Conservation (phyloP, 805 yeast species). For the Metschnikowia lachancei region DNA sequence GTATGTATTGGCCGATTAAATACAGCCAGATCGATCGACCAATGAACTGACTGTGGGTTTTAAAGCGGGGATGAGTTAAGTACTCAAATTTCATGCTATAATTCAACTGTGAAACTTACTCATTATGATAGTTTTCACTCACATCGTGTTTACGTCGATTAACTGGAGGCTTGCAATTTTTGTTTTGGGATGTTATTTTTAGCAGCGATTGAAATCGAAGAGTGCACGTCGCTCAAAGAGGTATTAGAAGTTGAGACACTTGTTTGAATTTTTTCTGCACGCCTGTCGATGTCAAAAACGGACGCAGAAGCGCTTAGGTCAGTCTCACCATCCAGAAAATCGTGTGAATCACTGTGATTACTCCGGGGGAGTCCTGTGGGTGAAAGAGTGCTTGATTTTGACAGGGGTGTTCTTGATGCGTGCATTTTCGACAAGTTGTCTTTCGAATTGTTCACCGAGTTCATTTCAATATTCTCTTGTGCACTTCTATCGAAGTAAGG, state of each 20-base stretch:
- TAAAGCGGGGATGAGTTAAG: background rate
- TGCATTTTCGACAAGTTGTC: conserved; percentile 1
- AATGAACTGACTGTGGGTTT: conserved; percentile 5
- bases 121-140: background rate
- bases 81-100: background rate
- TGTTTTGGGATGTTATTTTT: background rate
- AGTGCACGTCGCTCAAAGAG: conserved; percentile 31
- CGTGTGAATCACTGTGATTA: conserved; percentile 1
- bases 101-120: background rate
- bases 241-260: conserved; percentile 35
- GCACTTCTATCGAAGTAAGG: conserved; percentile 12
- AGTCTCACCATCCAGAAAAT: conserved; percentile 24
- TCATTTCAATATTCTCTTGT: conserved; percentile 24
- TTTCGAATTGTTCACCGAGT: conserved; percentile 15
- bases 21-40: conserved; percentile 12
- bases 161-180: conserved; percentile 1
- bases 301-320: conserved; percentile 40
- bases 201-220: conserved; percentile 1
- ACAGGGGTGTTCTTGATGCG: conserved; percentile 2
- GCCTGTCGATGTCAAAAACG: conserved; percentile 33
- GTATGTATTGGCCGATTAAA: conserved; percentile 8
- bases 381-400: conserved; percentile 5
- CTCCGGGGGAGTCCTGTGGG: conserved; percentile 1
- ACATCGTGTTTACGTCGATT: background rate
- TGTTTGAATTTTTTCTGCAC: conserved; percentile 24